A percentile compares a stretch with the other conserved stretches of the same genome.
Evolutionary conservation across 345 rosid genomes (phyloP).

Genomic region (Rhodomyrtus tomentosa): DNA sequence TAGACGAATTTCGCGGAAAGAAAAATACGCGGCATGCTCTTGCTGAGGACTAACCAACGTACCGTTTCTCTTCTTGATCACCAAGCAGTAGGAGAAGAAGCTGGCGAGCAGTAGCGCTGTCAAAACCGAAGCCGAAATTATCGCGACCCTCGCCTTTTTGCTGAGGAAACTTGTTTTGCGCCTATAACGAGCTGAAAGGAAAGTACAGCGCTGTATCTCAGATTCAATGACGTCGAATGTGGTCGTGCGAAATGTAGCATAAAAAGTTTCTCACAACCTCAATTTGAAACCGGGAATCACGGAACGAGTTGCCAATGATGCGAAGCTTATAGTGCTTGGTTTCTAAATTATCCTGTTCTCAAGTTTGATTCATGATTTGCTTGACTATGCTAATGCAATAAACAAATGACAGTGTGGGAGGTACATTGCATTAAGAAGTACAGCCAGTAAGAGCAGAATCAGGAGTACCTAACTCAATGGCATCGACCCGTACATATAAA

Average conservation of each 20-base stretch:
- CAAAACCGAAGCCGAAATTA: neutral
- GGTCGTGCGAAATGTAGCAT: neutral
- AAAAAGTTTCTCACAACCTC: neutral
- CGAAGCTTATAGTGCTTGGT: neutral
- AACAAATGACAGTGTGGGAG: neutral
- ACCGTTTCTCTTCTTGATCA: neutral
- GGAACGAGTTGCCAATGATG: neutral
- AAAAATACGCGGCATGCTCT: neutral
- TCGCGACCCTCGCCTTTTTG: neutral
- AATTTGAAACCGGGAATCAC: neutral
- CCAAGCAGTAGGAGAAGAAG: neutral
- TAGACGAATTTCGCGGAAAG: neutral
- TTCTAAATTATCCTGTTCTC: neutral
- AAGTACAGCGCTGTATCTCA: neutral
- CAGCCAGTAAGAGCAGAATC: neutral
- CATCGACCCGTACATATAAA: constrained; percentile 39
- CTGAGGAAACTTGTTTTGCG: neutral
- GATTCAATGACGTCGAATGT: neutral
- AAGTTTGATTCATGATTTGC: neutral
- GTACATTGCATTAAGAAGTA: neutral
- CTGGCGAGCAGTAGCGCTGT: neutral
- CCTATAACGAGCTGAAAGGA: neutral
- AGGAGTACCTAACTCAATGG: constrained; percentile 34
- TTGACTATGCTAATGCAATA: neutral
- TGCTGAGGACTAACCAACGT: neutral